phyloP scores from a whole-genome alignment of 495 filamentous ascomycete genomes.

The Halenospora varia region DNA sequence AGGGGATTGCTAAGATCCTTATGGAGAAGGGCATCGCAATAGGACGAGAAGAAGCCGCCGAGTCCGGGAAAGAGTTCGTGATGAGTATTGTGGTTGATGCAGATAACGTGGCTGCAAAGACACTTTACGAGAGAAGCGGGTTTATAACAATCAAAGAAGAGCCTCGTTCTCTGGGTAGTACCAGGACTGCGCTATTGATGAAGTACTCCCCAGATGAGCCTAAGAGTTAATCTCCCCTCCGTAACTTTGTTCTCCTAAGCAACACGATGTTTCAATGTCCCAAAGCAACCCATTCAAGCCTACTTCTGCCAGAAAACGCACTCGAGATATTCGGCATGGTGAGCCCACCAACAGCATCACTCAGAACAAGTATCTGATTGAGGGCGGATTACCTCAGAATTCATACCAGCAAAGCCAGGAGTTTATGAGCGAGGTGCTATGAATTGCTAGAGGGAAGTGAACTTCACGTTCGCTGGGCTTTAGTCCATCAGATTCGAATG shows the following conservation, averaged over 20 bases:
- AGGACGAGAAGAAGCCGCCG: conserved; percentile 26
- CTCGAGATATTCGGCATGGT: too few relatives aligned
- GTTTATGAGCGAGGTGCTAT: too few relatives aligned
- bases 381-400: too few relatives aligned
- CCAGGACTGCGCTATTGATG: conserved; percentile 11
- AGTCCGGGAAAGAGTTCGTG: conserved; percentile 17
- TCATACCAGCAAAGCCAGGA: too few relatives aligned
- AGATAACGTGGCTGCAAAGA: conserved; percentile 34
- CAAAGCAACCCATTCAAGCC: background rate
- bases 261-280: background rate
- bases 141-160: conserved; percentile 34
- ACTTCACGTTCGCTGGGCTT: too few relatives aligned
- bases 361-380: too few relatives aligned
- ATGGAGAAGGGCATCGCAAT: conserved; percentile 32
- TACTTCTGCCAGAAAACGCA: too few relatives aligned
- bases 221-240: background rate
- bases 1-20: conserved; percentile 38
- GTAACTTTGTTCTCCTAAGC: background rate
- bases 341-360: too few relatives aligned
- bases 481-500: too few relatives aligned
- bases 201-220: conserved; percentile 7
- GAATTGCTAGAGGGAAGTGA: too few relatives aligned
- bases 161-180: conserved; percentile 1
- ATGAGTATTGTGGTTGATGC: conserved; percentile 36
- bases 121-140: conserved; percentile 42